A percentile compares a stretch with the other conserved stretches of the same genome.
phyloP scores from a whole-genome alignment of 2,329 filamentous ascomycete species.

The Hypoxylon sp. region DNA sequence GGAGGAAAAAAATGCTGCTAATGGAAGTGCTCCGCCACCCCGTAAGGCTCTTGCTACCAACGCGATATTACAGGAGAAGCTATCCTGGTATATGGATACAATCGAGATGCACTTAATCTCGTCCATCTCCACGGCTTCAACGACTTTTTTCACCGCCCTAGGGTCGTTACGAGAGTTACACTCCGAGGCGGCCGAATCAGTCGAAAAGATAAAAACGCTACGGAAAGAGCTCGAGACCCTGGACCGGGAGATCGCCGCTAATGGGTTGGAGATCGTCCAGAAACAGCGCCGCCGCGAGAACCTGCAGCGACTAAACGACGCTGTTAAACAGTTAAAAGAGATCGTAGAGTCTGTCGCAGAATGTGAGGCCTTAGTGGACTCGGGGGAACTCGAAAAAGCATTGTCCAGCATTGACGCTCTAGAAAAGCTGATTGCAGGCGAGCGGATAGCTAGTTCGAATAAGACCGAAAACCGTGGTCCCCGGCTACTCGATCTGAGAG shows the following conservation, averaged over 20 bases:
- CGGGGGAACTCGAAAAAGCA: slow-evolving; percentile 84
- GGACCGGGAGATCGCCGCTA: slow-evolving; percentile 87
- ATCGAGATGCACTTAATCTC: slow-evolving; percentile 97
- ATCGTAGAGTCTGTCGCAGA: slow-evolving; percentile 80
- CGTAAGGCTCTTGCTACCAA: slow-evolving; percentile 94
- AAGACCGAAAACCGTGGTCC: slow-evolving; percentile 50
- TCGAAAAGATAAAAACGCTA: slow-evolving; percentile 84
- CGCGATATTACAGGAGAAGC: slow-evolving; percentile 95
- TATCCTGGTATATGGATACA: slow-evolving; percentile 99
- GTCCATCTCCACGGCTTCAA: slow-evolving; percentile 94
- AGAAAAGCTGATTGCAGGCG: slow-evolving; percentile 84
- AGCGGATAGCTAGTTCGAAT: slow-evolving; percentile 58
- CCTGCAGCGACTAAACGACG: slow-evolving; percentile 81
- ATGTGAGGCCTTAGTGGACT: slow-evolving; percentile 86
- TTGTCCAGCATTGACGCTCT: slow-evolving; percentile 81
- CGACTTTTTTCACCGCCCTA: slow-evolving; percentile 94
- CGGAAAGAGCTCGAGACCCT: slow-evolving; percentile 83
- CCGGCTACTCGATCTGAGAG: slow-evolving; percentile 76
- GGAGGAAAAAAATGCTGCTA: slow-evolving; percentile 67
- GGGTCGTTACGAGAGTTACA: slow-evolving; percentile 92
- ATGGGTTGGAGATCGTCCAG: slow-evolving; percentile 86
- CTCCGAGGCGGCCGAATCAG: slow-evolving; percentile 90
- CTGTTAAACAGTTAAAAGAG: slow-evolving; percentile 83
- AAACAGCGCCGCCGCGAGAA: slow-evolving; percentile 87
- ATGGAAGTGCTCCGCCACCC: slow-evolving; percentile 70